phyloP scores from a whole-genome alignment of 2,329 filamentous ascomycete species.

The Didymella glomerata region DNA sequence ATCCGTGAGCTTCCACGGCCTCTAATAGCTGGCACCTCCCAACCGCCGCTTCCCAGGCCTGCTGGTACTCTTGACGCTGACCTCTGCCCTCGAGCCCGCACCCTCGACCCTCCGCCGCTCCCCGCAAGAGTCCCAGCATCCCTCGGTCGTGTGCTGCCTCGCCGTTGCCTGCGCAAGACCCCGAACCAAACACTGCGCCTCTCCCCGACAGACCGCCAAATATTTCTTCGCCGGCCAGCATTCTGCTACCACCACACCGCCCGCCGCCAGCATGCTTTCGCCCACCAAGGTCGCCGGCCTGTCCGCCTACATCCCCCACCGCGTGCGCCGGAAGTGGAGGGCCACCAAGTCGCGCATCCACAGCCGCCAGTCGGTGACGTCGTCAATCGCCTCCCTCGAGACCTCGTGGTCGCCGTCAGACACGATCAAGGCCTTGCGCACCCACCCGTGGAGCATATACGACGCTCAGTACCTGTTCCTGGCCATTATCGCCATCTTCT shows the following conservation, averaged over 20 bases:
- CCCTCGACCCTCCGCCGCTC: slow-evolving; percentile 12
- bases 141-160: slow-evolving; percentile 36
- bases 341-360: slow-evolving; percentile 69
- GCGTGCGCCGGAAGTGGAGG: slow-evolving; percentile 71
- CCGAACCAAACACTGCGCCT: slow-evolving; percentile 16
- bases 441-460: slow-evolving; percentile 80
- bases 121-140: slow-evolving; percentile 21
- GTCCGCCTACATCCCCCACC: slow-evolving; percentile 66
- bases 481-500: slow-evolving; percentile 79
- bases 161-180: slow-evolving; percentile 22
- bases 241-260: slow-evolving; percentile 40
- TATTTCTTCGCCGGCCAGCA: background rate
- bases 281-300: slow-evolving; percentile 57
- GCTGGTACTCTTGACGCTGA: slow-evolving; percentile 19
- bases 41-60: slow-evolving; percentile 30
- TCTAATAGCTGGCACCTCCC: slow-evolving; percentile 42
- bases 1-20: slow-evolving; percentile 44
- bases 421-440: slow-evolving; percentile 76
- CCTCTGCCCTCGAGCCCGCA: slow-evolving; percentile 1
- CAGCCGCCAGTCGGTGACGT: slow-evolving; percentile 70
- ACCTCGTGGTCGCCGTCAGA: slow-evolving; percentile 83
- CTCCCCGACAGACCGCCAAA: slow-evolving; percentile 39
- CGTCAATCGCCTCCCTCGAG: slow-evolving; percentile 78
- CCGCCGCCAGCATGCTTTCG: slow-evolving; percentile 50
- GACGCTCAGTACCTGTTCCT: slow-evolving; percentile 86